Evolutionary conservation across 1,284 basidiomycete species (phyloP).

Genomic region (Tetrapyrgos nigripes): DNA sequence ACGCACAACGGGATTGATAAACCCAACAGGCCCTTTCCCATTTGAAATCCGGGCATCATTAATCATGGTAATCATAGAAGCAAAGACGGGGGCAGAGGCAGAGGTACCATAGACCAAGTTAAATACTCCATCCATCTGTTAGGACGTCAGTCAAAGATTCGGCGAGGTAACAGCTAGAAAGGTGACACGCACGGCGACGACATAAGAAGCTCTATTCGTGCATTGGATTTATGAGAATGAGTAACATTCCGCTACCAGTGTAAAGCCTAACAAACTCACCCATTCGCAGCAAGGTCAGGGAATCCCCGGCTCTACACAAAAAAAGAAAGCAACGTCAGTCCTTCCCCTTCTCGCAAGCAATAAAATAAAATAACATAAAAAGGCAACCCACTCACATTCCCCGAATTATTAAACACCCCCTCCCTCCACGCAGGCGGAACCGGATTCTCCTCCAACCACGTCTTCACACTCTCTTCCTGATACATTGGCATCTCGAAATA

Average conservation of each 20-base stretch:
- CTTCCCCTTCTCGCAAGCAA: not conserved
- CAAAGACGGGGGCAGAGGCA: conserved; percentile 57
- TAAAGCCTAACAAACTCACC: conserved; percentile 25
- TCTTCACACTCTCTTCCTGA: conserved; percentile 37
- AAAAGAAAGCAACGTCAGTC: too few relatives aligned
- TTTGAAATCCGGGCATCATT: conserved; percentile 57
- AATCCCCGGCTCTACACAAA: conserved; percentile 32
- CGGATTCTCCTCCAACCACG: conserved; percentile 25
- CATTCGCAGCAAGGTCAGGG: conserved; percentile 42
- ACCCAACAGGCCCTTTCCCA: conserved; percentile 39
- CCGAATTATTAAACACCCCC: conserved; percentile 33
- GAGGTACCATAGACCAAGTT: conserved; percentile 54
- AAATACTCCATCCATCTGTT: conserved; percentile 25
- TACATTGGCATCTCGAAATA: conserved; percentile 44
- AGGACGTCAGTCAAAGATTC: conserved; percentile 36
- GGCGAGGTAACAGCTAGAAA: not conserved
- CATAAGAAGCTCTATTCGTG: conserved; percentile 10
- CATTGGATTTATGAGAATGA: not conserved
- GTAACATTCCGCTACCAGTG: not conserved
- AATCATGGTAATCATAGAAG: conserved; percentile 56
- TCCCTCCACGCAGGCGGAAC: conserved; percentile 28
- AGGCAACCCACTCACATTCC: conserved; percentile 25
- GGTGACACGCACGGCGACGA: conserved; percentile 9
- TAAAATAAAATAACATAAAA: not conserved
- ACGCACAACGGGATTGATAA: conserved; percentile 17